Percentiles rank a stretch among this genome's conserved stretches.
Conservation (phyloP, 208 protist species). For the Leishmania martiniquensis region DNA sequence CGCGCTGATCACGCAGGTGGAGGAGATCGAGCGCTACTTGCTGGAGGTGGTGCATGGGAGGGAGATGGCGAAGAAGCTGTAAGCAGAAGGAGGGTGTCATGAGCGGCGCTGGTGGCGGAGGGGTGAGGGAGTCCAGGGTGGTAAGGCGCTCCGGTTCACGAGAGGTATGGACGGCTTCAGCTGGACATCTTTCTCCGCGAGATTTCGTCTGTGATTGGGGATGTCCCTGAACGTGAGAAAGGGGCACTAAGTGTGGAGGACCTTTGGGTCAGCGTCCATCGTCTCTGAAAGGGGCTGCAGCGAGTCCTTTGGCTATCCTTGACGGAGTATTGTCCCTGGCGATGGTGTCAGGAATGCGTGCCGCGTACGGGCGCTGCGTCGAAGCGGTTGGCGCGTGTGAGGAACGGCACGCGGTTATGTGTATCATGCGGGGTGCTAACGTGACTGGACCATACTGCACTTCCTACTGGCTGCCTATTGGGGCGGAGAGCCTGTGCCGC, state of each 20-base stretch:
- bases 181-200: too few relatives aligned
- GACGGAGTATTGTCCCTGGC: too few relatives aligned
- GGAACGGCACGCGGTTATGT: too few relatives aligned
- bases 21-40: slow-evolving; percentile 72
- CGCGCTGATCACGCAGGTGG: slow-evolving; percentile 64
- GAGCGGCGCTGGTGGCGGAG: not conserved
- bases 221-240: too few relatives aligned
- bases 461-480: not conserved
- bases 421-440: not conserved
- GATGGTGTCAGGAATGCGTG: too few relatives aligned
- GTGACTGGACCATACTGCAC: not conserved
- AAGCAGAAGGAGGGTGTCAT: slow-evolving; percentile 7
- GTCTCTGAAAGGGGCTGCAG: too few relatives aligned
- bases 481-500: not conserved
- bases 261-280: too few relatives aligned
- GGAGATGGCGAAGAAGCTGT: slow-evolving; percentile 80
- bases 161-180: too few relatives aligned
- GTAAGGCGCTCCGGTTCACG: not conserved
- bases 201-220: too few relatives aligned
- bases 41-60: slow-evolving; percentile 72
- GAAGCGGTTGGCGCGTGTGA: too few relatives aligned
- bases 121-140: not conserved
- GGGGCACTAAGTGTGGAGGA: too few relatives aligned
- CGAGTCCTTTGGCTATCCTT: too few relatives aligned
- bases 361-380: not conserved